Base-by-base conservation (phyloP, 2,329 filamentous ascomycete species). In the Chrysoporthe deuterocubensis region DNA sequence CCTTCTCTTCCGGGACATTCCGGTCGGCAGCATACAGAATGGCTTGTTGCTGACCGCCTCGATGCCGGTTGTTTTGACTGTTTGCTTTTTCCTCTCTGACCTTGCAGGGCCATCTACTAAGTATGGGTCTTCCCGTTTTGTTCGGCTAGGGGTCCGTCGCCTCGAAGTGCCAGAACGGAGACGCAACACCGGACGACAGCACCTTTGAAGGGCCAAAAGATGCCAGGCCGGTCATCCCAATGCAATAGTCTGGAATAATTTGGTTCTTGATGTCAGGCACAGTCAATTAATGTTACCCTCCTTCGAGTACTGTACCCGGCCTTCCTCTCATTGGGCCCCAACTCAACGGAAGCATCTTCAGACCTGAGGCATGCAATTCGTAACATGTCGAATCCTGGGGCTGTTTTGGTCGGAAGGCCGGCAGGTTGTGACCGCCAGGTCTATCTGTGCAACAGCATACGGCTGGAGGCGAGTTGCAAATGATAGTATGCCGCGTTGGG, bases 241-340 rank as follows among this genome's bases (percentile, higher is more conserved):
- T 42, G 60, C 56, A 26, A 26, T 42, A 64, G 59, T 46, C 62
- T 61, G 52, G 32, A 14, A 42, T n/a, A 44, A 32, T n/a, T 54
- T 34, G 37, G 34, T 58, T 48, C 56, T 62, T 59, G 16, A 65
- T 65, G 62, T 40, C 57, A 67, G 65, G 68, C 62, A 69, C 52
- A n/a, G 16, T 32, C 60, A 46, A 50, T 21, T 11, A 58, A 62
- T 69, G 26, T 57, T 42, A 62, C 65, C 66, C 66, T 66, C 46
- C 63, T 21, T 40, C 54, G 62, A 52, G 16, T 63, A 62, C 34
- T 21, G 66, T 66, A 66, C 68, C 66, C 68, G 66, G 13, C 1
- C 3, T 7, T 21, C 26, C 14, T 32, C 58, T 43, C 46, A 65
- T 70, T 68, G 61, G 64, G 2, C 34, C 21, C 44, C 50, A 32